phyloP scores from a whole-genome alignment of 2,329 filamentous ascomycete genomes.

The Stemphylium beticola region DNA sequence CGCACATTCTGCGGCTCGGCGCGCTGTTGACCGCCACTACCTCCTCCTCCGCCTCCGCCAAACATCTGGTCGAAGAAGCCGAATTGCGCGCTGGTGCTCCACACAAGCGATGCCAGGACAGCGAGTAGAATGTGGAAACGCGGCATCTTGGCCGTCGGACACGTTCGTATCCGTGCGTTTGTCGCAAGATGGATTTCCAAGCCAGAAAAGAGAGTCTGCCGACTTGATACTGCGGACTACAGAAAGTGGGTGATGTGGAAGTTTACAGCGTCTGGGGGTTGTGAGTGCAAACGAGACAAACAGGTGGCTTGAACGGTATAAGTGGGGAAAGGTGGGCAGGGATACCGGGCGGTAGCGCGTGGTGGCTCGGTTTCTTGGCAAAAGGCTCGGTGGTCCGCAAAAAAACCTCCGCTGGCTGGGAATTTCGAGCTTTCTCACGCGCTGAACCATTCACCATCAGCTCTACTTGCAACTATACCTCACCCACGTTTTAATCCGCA shows the following conservation, averaged over 20 bases:
- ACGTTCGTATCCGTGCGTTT: no score
- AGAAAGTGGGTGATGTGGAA: constrained; percentile 26
- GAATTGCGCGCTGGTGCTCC: constrained; percentile 79
- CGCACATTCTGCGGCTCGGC: constrained; percentile 74
- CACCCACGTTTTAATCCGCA: no score
- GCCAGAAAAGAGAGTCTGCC: not conserved
- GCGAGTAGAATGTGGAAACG: constrained; percentile 38
- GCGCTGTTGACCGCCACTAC: constrained; percentile 63
- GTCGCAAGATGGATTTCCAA: not conserved
- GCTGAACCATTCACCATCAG: no score
- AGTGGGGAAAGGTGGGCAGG: not conserved
- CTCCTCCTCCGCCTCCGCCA: constrained; percentile 67
- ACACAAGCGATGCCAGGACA: constrained; percentile 58
- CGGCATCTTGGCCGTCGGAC: constrained; percentile 27
- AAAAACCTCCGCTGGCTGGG: constrained; percentile 30
- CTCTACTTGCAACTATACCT: no score
- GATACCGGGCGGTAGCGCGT: no score
- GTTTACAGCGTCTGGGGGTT: not conserved
- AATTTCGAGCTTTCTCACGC: constrained; percentile 1
- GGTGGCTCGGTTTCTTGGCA: constrained; percentile 3
- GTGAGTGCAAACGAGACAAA: constrained; percentile 15
- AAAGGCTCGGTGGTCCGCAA: constrained; percentile 30
- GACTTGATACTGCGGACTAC: constrained; percentile 16
- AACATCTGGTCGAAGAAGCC: constrained; percentile 99
- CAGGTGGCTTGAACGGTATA: not conserved